Evolutionary conservation across 2,329 filamentous ascomycete species (phyloP).

Genomic region (Paraconiothyrium brasiliense): DNA sequence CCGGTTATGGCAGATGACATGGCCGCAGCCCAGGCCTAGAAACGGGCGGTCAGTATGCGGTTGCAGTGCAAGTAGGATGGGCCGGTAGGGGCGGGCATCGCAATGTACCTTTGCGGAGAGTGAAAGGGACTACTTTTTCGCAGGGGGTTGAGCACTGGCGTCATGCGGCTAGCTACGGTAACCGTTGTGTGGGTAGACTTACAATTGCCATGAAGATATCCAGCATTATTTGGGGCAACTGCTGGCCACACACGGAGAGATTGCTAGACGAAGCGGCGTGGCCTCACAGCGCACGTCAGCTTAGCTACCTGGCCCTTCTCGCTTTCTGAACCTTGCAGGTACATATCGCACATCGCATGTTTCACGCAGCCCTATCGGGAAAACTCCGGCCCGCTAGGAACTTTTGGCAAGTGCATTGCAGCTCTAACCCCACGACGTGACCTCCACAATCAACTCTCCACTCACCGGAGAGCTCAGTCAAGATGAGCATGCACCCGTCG

Average conservation of each 20-base stretch:
- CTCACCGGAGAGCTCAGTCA: constrained; percentile 28
- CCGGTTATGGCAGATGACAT: constrained; percentile 48
- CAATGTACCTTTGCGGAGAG: constrained; percentile 35
- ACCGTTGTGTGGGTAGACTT: constrained; percentile 27
- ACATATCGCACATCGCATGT: constrained; percentile 14
- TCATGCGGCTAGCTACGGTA: constrained; percentile 42
- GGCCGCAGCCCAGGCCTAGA: constrained; percentile 47
- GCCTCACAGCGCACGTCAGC: neutral
- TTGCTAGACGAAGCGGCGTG: neutral
- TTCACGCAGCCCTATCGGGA: constrained; percentile 40
- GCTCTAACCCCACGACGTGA: constrained; percentile 24
- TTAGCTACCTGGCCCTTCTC: constrained; percentile 13
- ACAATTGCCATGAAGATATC: constrained; percentile 33
- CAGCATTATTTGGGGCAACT: constrained; percentile 26
- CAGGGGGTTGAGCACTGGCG: constrained; percentile 42
- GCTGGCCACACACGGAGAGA: neutral
- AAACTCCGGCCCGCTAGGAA: constrained; percentile 31
- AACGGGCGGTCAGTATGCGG: constrained; percentile 33
- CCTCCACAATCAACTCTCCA: constrained; percentile 21
- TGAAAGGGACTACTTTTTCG: constrained; percentile 37
- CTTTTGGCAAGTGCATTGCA: constrained; percentile 24
- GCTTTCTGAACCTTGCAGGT: constrained; percentile 1
- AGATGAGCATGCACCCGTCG: constrained; percentile 78
- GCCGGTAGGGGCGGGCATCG: constrained; percentile 26
- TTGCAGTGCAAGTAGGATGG: constrained; percentile 11